Evolutionary conservation across 805 yeast genomes (phyloP).

Genomic region (Candida ipomoeae): DNA sequence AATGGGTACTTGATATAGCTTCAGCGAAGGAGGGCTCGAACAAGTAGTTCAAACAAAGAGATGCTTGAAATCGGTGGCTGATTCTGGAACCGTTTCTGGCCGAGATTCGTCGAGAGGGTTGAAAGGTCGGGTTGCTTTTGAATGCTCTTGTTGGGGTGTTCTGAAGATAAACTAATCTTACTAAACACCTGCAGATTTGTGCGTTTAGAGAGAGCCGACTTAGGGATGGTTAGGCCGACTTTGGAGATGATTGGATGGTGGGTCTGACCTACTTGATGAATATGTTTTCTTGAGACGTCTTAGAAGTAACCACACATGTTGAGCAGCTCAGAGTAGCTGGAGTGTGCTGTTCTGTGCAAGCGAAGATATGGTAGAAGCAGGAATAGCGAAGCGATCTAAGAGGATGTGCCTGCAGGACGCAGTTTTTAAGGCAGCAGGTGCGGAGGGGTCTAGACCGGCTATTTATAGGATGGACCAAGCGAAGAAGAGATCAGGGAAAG

Average conservation of each 20-base stretch:
- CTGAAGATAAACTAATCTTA: not conserved
- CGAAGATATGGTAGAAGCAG: constrained; percentile 1
- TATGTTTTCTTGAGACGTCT: not conserved
- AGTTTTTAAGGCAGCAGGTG: not conserved
- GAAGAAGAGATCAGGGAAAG: not conserved
- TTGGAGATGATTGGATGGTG: not conserved
- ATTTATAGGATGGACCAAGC: not conserved
- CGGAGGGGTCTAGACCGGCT: constrained; percentile 5
- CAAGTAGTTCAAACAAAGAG: not conserved
- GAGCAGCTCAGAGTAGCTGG: not conserved
- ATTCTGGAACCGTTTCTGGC: not conserved
- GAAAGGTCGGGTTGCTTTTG: not conserved
- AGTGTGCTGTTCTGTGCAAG: not conserved
- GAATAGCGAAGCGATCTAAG: constrained; percentile 3
- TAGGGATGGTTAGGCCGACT: not conserved
- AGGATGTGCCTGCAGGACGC: constrained; percentile 1
- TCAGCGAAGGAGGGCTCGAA: too few species aligned
- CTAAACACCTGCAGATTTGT: not conserved
- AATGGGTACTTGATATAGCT: too few species aligned
- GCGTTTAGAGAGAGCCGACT: constrained; percentile 2
- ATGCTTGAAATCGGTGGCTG: not conserved
- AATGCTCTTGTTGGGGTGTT: not conserved
- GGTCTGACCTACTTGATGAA: not conserved
- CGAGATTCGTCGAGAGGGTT: not conserved
- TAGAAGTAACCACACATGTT: not conserved